Base-by-base conservation (phyloP, 139 green algal genomes). In the Mesostigma viride region DNA sequence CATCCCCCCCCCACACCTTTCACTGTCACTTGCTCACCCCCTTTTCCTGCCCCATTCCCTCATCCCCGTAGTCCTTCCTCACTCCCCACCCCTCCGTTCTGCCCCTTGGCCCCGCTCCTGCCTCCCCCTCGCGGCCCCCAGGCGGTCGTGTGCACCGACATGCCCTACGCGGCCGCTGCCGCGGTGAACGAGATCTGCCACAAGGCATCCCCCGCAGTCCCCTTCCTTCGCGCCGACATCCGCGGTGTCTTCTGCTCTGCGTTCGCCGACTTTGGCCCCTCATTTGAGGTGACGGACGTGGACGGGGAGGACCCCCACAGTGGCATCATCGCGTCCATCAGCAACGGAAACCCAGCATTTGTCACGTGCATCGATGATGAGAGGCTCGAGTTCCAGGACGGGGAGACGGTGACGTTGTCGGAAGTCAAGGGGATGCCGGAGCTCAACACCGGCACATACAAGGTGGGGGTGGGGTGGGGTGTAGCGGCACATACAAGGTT, bases 291-390 rank as follows among this genome's bases (percentile, higher is more conserved):
- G 0, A 72, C 82, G 26, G 93, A 99, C 60, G 69, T 85, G 0
- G 85, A 98, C 71, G 93, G 92, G 85, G 79, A 68, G 84, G 36
- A 78, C 17, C 87, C 92, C 22, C 84, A 90, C 73, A 84, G 78
- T 17, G 94, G 89, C 44, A 99, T 99, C 68, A 71, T 99, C 22
- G 90, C 91, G 0, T 87, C 82, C 64, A 85, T 99, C 40, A 86
- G 66, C n/a, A 71, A 78, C 35, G 72, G 78, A 36, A 74, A 69
- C 46, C 76, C 86, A 1, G 85, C 89, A 1, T 74, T 97, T 14
- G 87, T 99, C 1, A 95, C 90, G 0, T 94, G 89, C 64, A 88
- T 98, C 30, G 94, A 99, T 35, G 94, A 99, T 66, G 93, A 99
- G 77, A 81, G 94, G 24, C 83, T 99, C 45, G 79, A 97, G 80